Evolutionary conservation across 2,329 filamentous ascomycete species (phyloP), one percentile per base, ranked within the genome.

Genomic region (Neonectria punicea): DNA sequence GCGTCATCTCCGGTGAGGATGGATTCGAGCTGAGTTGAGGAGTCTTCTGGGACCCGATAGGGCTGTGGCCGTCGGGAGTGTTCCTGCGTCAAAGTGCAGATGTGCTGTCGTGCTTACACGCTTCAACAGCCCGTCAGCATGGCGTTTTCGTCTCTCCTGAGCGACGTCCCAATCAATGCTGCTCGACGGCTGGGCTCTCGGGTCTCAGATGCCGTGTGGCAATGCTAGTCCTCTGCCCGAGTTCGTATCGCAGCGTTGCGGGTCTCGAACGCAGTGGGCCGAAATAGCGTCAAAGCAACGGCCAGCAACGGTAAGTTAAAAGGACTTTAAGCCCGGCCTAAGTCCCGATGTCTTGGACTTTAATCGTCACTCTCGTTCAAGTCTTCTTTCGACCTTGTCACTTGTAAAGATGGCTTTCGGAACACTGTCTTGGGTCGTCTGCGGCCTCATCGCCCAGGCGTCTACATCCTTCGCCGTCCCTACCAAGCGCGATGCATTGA

Each of bases 401-500:
- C 10, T 39, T 22, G 16, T 20, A 22, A 51, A 6, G 11, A 64
- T 64, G 61, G n/a, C 39, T 2, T 46, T 64, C 20, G 36, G 50
- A n/a, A 41, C 61, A 13, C 11, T 61, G 14, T 53, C 62, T 34
- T 53, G 30, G 14, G 16, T 65, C 8, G 13, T 61, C 9, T 14
- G 43, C 20, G 53, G 46, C 30, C 62, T 65, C 47, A 58, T 28
- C 28, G 13, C 53, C 28, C 58, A 61, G 32, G 58, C 57, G 11
- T 56, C 63, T 4, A 44, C 55, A 25, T 50, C 61, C 5, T 9
- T 57, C 3, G 70, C 71, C 9, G 65, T 69, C 4, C 70, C 68
- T 0, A 67, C 69, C 0, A 73, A 71, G 55, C 70, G 70, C 18
- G 73, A 70, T 2, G 71, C 67, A 2, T 61, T 78, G 14, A 72